Conservation (phyloP, 2,329 filamentous ascomycete genomes). For the Cercospora brassicicola region DNA sequence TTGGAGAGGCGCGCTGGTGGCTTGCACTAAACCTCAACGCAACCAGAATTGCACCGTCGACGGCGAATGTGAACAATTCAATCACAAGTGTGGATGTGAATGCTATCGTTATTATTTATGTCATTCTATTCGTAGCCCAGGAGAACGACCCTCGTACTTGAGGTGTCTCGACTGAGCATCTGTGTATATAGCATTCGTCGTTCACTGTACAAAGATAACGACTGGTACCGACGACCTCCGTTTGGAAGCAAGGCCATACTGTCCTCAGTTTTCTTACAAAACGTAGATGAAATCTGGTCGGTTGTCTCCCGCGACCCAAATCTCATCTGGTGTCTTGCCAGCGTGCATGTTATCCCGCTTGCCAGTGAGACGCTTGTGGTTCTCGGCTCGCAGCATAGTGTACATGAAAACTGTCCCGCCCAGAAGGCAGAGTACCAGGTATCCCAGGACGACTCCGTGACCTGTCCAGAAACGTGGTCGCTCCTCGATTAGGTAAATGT, state of each 20-base stretch:
- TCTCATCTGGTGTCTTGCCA: slow-evolving; percentile 63
- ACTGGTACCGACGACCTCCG: background rate
- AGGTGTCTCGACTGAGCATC: slow-evolving; percentile 12
- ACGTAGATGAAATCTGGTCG: slow-evolving; percentile 44
- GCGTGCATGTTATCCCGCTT: slow-evolving; percentile 64
- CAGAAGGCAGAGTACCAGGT: slow-evolving; percentile 62
- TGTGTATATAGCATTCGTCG: background rate
- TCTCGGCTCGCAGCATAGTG: slow-evolving; percentile 64
- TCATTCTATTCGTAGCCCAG: slow-evolving; percentile 10
- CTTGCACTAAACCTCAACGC: background rate
- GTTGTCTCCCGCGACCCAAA: slow-evolving; percentile 67
- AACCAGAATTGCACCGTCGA: background rate
- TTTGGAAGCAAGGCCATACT: background rate
- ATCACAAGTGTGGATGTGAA: background rate
- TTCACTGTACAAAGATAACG: background rate
- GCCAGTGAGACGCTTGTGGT: slow-evolving; percentile 65
- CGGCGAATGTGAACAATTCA: background rate
- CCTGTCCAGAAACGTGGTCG: slow-evolving; percentile 51
- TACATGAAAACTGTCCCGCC: slow-evolving; percentile 68
- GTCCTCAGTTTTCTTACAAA: slow-evolving; percentile 13
- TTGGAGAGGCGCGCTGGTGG: background rate
- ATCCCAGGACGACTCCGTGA: slow-evolving; percentile 73
- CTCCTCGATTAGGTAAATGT: slow-evolving; percentile 64
- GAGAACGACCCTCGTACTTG: background rate
- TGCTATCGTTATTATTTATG: background rate